phyloP scores from a whole-genome alignment of 192 early-diverging fungal species.

The Coemansia sp. region DNA sequence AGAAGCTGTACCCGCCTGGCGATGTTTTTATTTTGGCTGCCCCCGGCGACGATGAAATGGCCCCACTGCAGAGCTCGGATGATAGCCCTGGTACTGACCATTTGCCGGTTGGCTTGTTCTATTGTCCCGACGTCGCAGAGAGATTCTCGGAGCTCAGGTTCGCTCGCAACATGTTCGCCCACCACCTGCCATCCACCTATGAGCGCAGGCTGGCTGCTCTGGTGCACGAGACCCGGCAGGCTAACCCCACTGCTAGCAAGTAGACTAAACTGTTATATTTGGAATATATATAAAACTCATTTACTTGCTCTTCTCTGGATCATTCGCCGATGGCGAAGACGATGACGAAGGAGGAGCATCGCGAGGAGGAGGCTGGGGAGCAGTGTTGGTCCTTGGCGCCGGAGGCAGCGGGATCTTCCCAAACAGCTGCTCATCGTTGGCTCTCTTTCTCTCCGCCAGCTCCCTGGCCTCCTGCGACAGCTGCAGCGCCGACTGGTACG shows the following conservation, averaged over 20 bases:
- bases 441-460: slow-evolving; percentile 44
- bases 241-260: not conserved
- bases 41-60: slow-evolving; percentile 40
- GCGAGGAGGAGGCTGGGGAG: not conserved
- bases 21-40: slow-evolving; percentile 62
- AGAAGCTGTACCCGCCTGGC: slow-evolving; percentile 81
- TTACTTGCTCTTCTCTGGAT: not conserved
- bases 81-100: slow-evolving; percentile 3
- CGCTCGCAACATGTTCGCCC: slow-evolving; percentile 74
- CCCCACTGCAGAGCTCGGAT: slow-evolving; percentile 14
- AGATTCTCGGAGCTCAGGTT: slow-evolving; percentile 79
- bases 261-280: not conserved
- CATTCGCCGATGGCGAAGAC: not conserved
- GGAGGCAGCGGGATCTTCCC: slow-evolving; percentile 44
- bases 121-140: slow-evolving; percentile 72
- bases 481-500: slow-evolving; percentile 46
- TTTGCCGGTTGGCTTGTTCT: slow-evolving; percentile 56
- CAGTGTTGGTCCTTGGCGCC: slow-evolving; percentile 6
- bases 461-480: slow-evolving; percentile 30
- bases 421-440: slow-evolving; percentile 37
- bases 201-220: slow-evolving; percentile 56
- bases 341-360: not conserved
- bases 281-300: not conserved
- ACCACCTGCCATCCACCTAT: slow-evolving; percentile 73
- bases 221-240: slow-evolving; percentile 21